These are phyloP conservation scores for Primulina tabacum DNA, from an alignment of 257 asterid genomes.

Conservation along the genomic window DNA sequence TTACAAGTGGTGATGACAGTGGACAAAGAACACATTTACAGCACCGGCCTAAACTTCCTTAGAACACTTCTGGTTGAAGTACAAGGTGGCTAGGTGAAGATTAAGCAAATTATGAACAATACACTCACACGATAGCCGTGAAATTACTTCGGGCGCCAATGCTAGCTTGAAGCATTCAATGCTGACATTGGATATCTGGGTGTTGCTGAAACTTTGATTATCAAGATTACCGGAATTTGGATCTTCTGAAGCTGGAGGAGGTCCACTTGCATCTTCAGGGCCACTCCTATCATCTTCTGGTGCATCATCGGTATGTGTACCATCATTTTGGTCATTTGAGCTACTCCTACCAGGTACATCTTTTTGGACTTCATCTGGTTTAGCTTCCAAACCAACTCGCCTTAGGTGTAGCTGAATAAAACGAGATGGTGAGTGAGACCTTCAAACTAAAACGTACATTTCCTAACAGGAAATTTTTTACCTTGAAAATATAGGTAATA, in stretches of 20 bases:
- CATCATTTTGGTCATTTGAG: constrained; percentile 54
- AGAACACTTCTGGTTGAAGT: constrained; percentile 33
- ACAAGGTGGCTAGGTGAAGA: constrained; percentile 35
- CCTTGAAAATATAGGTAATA: not conserved
- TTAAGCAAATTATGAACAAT: constrained; percentile 26
- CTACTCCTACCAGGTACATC: constrained; percentile 58
- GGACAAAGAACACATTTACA: constrained; percentile 37
- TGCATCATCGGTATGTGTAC: constrained; percentile 37
- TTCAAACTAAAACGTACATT: not conserved
- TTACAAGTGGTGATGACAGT: constrained; percentile 27
- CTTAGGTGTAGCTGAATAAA: constrained; percentile 72
- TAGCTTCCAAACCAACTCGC: constrained; percentile 83
- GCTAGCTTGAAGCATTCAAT: constrained; percentile 24
- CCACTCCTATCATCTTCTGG: constrained; percentile 41
- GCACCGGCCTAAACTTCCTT: constrained; percentile 23
- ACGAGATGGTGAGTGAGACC: not conserved
- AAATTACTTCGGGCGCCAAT: constrained; percentile 25
- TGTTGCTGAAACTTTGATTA: constrained; percentile 33
- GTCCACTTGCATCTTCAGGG: constrained; percentile 36
- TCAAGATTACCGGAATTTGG: constrained; percentile 44
- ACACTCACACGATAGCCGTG: constrained; percentile 19
- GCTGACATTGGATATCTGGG: constrained; percentile 20
- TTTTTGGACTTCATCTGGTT: constrained; percentile 48
- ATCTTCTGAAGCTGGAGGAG: constrained; percentile 53
- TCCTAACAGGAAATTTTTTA: not conserved